phyloP scores from a whole-genome alignment of 108 stramenopile species.

The Cyclotella baltica region DNA sequence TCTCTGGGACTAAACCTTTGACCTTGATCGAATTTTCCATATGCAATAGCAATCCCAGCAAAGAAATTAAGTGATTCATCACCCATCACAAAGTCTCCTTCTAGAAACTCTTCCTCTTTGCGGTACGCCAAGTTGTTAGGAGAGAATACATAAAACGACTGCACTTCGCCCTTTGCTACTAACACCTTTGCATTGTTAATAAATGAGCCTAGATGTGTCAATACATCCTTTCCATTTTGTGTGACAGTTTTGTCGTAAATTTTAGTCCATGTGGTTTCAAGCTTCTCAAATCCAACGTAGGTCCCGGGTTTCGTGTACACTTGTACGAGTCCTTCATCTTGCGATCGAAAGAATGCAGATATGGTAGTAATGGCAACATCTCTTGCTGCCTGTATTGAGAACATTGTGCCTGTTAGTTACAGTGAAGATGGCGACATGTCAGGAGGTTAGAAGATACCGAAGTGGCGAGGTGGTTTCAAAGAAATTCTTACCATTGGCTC shows the following conservation, averaged over 20 bases:
- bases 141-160: conserved; percentile 18
- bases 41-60: conserved; percentile 9
- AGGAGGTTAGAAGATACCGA: no score
- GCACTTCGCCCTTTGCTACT: background rate
- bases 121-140: conserved; percentile 8
- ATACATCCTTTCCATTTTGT: background rate
- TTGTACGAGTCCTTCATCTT: background rate
- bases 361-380: conserved; percentile 8
- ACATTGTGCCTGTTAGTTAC: conserved; percentile 6
- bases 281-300: background rate
- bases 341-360: conserved; percentile 3
- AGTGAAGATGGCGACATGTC: no score
- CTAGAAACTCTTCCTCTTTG: background rate
- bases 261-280: background rate
- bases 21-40: conserved; percentile 1
- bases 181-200: background rate
- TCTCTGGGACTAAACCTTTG: background rate
- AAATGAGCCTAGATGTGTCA: background rate
- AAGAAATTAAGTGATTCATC: conserved; percentile 5
- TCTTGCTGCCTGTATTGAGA: conserved; percentile 3
- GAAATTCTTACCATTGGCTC: background rate
- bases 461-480: background rate
- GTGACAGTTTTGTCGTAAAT: background rate
- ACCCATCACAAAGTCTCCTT: conserved; percentile 6
- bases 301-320: conserved; percentile 9